These are phyloP conservation scores for Collybia sp. DNA, from an alignment of 768 basidiomycete species.

Conservation along the genomic window DNA sequence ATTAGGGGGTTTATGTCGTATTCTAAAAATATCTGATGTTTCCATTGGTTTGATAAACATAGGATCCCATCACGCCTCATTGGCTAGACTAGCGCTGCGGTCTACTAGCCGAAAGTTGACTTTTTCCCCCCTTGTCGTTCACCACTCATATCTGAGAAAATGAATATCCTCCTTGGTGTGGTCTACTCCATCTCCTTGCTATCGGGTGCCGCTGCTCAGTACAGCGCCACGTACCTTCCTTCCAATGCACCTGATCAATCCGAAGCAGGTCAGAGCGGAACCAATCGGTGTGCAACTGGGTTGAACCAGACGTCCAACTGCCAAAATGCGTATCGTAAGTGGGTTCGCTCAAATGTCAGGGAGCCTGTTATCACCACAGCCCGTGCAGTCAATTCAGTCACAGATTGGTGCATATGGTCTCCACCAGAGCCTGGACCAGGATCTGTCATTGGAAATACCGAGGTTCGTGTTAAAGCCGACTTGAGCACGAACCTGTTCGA, in stretches of 20 bases:
- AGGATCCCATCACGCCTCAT: no score
- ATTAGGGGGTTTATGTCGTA: no score
- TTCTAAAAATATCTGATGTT: no score
- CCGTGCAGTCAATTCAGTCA: slow-evolving; percentile 47
- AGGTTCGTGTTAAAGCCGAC: slow-evolving; percentile 31
- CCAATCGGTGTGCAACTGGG: slow-evolving; percentile 3
- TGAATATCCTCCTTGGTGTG: not conserved
- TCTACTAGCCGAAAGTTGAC: not conserved
- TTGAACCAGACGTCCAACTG: slow-evolving; percentile 2
- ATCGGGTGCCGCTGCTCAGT: slow-evolving; percentile 1
- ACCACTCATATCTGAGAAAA: not conserved
- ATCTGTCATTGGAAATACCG: slow-evolving; percentile 55
- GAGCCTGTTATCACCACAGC: not conserved
- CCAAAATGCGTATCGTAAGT: slow-evolving; percentile 3
- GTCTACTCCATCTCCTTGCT: not conserved
- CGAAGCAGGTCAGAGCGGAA: slow-evolving; percentile 1
- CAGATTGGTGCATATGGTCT: slow-evolving; percentile 42
- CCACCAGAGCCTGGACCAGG: slow-evolving; percentile 44
- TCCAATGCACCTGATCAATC: slow-evolving; percentile 2
- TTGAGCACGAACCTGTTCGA: slow-evolving; percentile 8
- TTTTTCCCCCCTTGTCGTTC: not conserved
- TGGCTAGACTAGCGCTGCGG: no score
- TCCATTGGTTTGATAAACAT: no score
- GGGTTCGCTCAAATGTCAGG: not conserved
- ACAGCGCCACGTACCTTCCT: slow-evolving; percentile 5